A percentile compares a stretch with the other conserved stretches of the same genome.
Conservation (phyloP, 2,329 filamentous ascomycete genomes). For the Pseudogymnoascus sp. region DNA sequence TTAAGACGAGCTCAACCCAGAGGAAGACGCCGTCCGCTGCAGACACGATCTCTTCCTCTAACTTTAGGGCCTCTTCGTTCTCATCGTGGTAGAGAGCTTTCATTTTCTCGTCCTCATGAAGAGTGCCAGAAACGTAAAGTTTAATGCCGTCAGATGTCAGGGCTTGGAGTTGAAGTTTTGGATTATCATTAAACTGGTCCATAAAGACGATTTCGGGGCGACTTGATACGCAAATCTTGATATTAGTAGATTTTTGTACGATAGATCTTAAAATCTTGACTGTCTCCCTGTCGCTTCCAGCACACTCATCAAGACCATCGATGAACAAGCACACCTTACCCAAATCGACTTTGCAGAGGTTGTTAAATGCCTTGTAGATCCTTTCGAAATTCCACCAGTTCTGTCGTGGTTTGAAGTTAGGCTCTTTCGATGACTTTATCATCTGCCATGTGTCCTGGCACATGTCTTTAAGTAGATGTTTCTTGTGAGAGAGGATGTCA, state of each 20-base stretch:
- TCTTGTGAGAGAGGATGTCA: not conserved
- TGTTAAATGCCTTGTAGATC: not conserved
- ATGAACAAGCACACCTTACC: not conserved
- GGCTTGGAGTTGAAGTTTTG: not conserved
- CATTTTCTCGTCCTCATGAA: not conserved
- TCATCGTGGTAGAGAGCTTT: not conserved
- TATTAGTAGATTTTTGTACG: not conserved
- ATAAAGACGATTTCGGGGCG: not conserved
- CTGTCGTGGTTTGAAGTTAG: not conserved
- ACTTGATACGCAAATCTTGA: not conserved
- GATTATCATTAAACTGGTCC: not conserved
- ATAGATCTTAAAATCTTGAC: not conserved
- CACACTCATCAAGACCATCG: not conserved
- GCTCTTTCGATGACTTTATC: not conserved
- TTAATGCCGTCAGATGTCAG: not conserved
- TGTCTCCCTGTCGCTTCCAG: not conserved
- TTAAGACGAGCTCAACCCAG: not conserved
- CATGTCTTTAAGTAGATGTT: not conserved
- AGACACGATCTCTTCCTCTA: not conserved
- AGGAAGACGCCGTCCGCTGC: not conserved
- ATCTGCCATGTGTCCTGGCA: not conserved
- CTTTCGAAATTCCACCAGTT: not conserved
- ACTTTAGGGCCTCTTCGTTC: not conserved
- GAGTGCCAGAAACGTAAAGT: not conserved
- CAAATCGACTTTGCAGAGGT: not conserved